These are phyloP conservation scores for Sarcomyxa edulis DNA, from an alignment of 768 basidiomycete species.

Conservation along the genomic window DNA sequence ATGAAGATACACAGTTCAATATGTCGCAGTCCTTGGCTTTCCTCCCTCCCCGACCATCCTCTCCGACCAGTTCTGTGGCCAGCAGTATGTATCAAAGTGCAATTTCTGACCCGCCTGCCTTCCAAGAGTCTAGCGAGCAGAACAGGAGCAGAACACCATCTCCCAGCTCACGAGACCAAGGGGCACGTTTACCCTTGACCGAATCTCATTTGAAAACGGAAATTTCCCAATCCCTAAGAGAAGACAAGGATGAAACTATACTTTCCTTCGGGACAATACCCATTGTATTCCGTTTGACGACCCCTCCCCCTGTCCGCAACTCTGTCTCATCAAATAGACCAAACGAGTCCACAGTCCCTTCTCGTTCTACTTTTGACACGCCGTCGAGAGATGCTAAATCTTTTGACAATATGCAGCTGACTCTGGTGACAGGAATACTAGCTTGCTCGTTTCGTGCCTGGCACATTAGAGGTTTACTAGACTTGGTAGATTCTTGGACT, in stretches of 20 bases:
- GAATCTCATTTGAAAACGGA: conserved; percentile 3
- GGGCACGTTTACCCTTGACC: conserved; percentile 4
- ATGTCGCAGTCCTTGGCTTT: conserved; percentile 75
- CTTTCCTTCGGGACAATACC: conserved; percentile 62
- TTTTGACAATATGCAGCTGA: conserved; percentile 30
- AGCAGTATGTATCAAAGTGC: conserved; percentile 82
- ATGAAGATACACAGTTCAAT: conserved; percentile 56
- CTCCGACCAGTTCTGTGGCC: conserved; percentile 41
- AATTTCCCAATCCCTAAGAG: background rate
- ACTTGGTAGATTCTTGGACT: conserved; percentile 29
- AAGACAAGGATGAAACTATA: conserved; percentile 36
- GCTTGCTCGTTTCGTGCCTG: conserved; percentile 51
- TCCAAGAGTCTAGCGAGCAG: background rate
- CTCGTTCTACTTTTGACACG: conserved; percentile 9
- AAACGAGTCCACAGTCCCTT: conserved; percentile 10
- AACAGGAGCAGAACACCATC: conserved; percentile 11
- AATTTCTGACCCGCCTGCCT: conserved; percentile 28
- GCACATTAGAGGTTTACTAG: conserved; percentile 48
- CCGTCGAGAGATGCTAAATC: conserved; percentile 4
- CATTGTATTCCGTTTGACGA: conserved; percentile 49
- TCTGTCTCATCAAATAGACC: background rate
- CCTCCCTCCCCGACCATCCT: conserved; percentile 44
- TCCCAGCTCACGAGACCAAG: conserved; percentile 4
- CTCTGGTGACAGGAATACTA: conserved; percentile 43
- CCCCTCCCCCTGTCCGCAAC: conserved; percentile 26